Percentiles rank a stretch among this genome's conserved stretches.
Conservation (phyloP, 768 basidiomycete genomes). For the Naganishia randhawae region DNA sequence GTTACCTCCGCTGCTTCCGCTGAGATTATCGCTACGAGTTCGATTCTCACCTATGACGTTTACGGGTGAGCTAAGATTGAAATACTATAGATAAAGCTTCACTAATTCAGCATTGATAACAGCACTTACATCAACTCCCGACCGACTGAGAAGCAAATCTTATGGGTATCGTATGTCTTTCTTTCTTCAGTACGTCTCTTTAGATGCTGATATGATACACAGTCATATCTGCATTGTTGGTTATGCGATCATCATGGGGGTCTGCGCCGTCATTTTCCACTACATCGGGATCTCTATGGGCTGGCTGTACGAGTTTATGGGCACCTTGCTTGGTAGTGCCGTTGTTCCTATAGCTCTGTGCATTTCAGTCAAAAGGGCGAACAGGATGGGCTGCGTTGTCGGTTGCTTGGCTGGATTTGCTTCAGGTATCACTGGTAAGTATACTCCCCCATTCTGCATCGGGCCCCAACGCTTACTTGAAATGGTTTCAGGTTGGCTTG, state of each 20-base stretch:
- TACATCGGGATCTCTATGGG: constrained; percentile 90
- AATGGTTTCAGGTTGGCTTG: constrained; percentile 68
- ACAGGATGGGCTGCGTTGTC: constrained; percentile 75
- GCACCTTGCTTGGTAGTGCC: constrained; percentile 57
- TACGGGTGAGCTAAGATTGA: constrained; percentile 52
- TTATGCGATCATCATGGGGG: constrained; percentile 61
- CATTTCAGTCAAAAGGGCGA: constrained; percentile 79
- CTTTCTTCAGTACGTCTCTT: too few relatives aligned
- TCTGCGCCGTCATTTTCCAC: constrained; percentile 80
- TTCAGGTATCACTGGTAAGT: constrained; percentile 56
- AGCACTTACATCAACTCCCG: constrained; percentile 70
- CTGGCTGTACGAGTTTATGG: constrained; percentile 66
- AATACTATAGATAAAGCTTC: not conserved
- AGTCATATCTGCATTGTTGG: constrained; percentile 32
- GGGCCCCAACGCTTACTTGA: not conserved
- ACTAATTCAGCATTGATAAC: not conserved
- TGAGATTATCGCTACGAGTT: constrained; percentile 86
- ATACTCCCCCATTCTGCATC: not conserved
- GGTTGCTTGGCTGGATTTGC: constrained; percentile 69
- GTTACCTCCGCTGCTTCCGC: constrained; percentile 74
- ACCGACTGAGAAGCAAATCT: constrained; percentile 59
- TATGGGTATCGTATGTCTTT: constrained; percentile 34
- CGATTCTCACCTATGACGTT: constrained; percentile 76
- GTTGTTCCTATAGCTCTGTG: constrained; percentile 83
- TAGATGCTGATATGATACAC: not conserved